Evolutionary conservation across 495 filamentous ascomycete species (phyloP).

Genomic region (Pseudotulostoma volvatum): DNA sequence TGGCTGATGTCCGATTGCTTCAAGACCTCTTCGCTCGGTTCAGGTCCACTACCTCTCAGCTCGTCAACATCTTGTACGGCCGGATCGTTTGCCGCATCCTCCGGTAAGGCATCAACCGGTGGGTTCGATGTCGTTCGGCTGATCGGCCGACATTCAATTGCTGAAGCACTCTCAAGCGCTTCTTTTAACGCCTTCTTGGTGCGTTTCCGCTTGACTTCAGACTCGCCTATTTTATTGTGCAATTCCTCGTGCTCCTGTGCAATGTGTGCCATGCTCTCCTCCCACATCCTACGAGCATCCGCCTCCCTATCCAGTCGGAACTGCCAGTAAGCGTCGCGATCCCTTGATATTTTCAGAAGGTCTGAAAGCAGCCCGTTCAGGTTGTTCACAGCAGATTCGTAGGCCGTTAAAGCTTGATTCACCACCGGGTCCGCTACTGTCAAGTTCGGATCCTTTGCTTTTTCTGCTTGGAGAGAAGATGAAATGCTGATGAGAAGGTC

Average conservation of each 20-base stretch:
- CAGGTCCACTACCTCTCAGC: too few relatives aligned
- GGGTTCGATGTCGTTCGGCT: conserved; percentile 16
- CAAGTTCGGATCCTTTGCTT: conserved; percentile 47
- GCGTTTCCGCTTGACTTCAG: conserved; percentile 73
- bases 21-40: too few relatives aligned
- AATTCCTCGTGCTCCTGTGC: conserved; percentile 86
- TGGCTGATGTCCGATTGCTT: conserved; percentile 27
- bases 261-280: conserved; percentile 93
- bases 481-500: conserved; percentile 76
- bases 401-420: conserved; percentile 65
- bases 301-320: conserved; percentile 80
- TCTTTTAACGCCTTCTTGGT: conserved; percentile 84
- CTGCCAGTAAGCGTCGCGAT: conserved; percentile 94
- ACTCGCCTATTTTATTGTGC: conserved; percentile 71
- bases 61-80: conserved; percentile 9
- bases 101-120: conserved; percentile 4
- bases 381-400: conserved; percentile 76
- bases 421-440: conserved; percentile 58
- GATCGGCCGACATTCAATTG: conserved; percentile 27
- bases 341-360: conserved; percentile 75
- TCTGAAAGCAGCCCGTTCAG: conserved; percentile 76
- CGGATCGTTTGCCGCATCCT: conserved; percentile 8
- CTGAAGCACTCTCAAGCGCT: conserved; percentile 48
- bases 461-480: conserved; percentile 60
- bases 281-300: conserved; percentile 84